Evolutionary conservation across 2,329 filamentous ascomycete species (phyloP).

Genomic region (Colletotrichum coccodes): DNA sequence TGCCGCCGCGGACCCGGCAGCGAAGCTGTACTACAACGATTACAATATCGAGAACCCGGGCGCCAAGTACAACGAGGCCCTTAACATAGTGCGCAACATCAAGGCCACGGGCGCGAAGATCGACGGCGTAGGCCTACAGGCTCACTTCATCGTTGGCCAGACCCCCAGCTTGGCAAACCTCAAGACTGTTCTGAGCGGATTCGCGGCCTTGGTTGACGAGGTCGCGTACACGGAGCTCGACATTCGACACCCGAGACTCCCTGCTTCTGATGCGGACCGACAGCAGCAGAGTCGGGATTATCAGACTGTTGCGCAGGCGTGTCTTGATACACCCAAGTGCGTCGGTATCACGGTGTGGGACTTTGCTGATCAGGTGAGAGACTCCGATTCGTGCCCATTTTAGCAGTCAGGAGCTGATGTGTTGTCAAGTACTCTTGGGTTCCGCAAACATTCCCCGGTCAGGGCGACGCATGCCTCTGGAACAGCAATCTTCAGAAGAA

Average conservation of each 20-base stretch:
- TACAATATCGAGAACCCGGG: conserved; percentile 64
- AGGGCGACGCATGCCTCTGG: conserved; percentile 52
- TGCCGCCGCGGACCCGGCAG: conserved; percentile 49
- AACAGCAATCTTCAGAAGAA: conserved; percentile 52
- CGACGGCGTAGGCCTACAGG: conserved; percentile 63
- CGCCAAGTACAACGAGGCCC: conserved; percentile 56
- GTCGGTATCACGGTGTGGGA: conserved; percentile 49
- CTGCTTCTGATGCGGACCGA: conserved; percentile 38
- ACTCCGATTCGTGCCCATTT: too few species aligned
- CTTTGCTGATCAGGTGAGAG: conserved; percentile 54
- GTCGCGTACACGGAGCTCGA: conserved; percentile 61
- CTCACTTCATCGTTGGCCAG: conserved; percentile 56
- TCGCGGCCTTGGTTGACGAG: conserved; percentile 51
- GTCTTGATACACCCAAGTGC: conserved; percentile 61
- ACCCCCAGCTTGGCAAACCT: conserved; percentile 51
- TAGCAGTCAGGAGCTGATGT: neutral
- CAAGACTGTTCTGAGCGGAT: conserved; percentile 57
- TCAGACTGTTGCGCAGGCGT: conserved; percentile 64
- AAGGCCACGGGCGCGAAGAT: conserved; percentile 54
- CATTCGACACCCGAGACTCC: conserved; percentile 52
- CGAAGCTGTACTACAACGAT: conserved; percentile 49
- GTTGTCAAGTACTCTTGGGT: conserved; percentile 43
- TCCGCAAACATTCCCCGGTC: conserved; percentile 49
- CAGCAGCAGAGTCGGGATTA: conserved; percentile 42
- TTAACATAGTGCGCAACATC: conserved; percentile 45